These are phyloP conservation scores for Alternaria burnsii DNA, from an alignment of 2,329 filamentous ascomycete species.

Conservation along the genomic window DNA sequence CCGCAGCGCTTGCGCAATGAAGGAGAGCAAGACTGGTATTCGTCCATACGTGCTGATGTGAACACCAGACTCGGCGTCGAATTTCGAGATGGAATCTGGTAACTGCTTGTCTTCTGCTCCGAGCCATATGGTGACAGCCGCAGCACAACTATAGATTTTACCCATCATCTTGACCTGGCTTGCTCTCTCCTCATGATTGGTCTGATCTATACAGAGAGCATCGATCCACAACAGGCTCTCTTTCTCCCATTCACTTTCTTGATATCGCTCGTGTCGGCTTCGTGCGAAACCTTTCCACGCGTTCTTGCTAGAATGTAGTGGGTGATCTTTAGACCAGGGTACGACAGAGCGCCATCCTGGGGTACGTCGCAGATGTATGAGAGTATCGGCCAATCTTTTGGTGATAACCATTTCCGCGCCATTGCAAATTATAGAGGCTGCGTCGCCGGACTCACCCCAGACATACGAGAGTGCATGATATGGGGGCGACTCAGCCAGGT, in stretches of 20 bases:
- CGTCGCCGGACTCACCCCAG: not conserved
- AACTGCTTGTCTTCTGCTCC: not conserved
- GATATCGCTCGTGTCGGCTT: conserved; percentile 1
- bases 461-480: not conserved
- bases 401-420: not conserved
- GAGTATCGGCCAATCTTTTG: not conserved
- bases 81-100: not conserved
- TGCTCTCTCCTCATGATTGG: not conserved
- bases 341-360: not conserved
- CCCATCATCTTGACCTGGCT: no score
- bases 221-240: conserved; percentile 2
- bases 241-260: not conserved
- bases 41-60: no score
- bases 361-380: conserved; percentile 1
- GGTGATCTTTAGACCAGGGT: conserved; percentile 1
- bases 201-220: not conserved
- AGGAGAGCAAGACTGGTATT: no score
- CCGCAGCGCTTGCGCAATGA: no score
- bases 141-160: not conserved
- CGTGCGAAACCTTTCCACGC: conserved; percentile 2
- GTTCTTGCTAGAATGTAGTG: conserved; percentile 6
- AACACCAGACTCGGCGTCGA: not conserved
- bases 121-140: conserved; percentile 3
- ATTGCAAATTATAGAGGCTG: no score
- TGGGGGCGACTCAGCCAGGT: not conserved